phyloP scores from a whole-genome alignment of 306 rosid genomes.

The Potentilla sterilis region DNA sequence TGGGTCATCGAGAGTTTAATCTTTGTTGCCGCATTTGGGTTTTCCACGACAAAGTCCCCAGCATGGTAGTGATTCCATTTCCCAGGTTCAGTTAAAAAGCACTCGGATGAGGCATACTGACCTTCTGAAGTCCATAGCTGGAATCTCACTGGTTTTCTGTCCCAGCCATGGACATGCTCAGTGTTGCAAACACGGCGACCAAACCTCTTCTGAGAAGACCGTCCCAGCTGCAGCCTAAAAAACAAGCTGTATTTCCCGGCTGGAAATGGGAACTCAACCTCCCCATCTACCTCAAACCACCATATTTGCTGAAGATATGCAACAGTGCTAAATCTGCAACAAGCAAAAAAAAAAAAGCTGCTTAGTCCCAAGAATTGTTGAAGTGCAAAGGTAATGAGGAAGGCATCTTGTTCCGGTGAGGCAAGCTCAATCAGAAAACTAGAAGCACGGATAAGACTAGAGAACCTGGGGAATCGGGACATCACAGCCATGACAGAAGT shows the following conservation, averaged over 20 bases:
- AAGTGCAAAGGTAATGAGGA: not conserved
- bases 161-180: conserved; percentile 92
- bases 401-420: conserved; percentile 14
- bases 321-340: conserved; percentile 54
- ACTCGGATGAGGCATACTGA: conserved; percentile 60
- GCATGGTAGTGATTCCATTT: conserved; percentile 73
- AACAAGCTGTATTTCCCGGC: conserved; percentile 73
- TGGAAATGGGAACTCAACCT: conserved; percentile 89
- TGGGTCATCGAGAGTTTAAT: conserved; percentile 88
- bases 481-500: not conserved
- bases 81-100: conserved; percentile 64
- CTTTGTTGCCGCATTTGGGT: conserved; percentile 51
- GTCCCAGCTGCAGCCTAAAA: conserved; percentile 74
- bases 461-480: not conserved
- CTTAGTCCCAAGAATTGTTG: conserved; percentile 5
- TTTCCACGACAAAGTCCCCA: conserved; percentile 72
- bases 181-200: conserved; percentile 72
- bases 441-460: not conserved
- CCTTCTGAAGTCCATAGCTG: conserved; percentile 91
- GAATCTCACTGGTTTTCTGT: conserved; percentile 72
- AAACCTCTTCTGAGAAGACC: conserved; percentile 52
- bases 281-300: conserved; percentile 99
- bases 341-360: conserved; percentile 18
- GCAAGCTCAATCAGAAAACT: conserved; percentile 9
- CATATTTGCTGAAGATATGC: conserved; percentile 95